These are phyloP conservation scores for Corylus americana DNA, from an alignment of 306 rosid species.

Conservation along the genomic window DNA sequence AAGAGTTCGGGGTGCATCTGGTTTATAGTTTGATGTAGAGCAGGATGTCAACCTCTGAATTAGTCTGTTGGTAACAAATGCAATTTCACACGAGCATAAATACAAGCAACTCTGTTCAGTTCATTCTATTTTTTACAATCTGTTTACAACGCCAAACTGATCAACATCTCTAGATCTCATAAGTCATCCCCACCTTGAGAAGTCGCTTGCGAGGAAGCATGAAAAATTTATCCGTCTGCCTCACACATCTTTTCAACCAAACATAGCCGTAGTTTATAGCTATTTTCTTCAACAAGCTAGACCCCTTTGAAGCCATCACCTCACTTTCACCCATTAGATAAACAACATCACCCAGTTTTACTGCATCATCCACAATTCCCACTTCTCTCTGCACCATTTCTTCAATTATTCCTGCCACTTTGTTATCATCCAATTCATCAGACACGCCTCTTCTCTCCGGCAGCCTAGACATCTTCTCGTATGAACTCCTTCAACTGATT, in stretches of 20 bases:
- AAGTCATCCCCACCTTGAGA: constrained; percentile 29
- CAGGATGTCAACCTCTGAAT: too few relatives aligned
- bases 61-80: too few relatives aligned
- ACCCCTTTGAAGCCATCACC: constrained; percentile 51
- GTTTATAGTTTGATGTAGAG: too few relatives aligned
- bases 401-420: background rate
- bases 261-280: constrained; percentile 58
- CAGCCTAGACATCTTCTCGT: background rate
- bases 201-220: constrained; percentile 62
- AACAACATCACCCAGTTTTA: constrained; percentile 44
- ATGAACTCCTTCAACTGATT: constrained; percentile 50
- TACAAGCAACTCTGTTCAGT: too few relatives aligned
- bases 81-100: too few relatives aligned
- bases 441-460: constrained; percentile 6
- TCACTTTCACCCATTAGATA: constrained; percentile 70
- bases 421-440: background rate
- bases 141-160: too few relatives aligned
- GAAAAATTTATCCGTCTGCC: constrained; percentile 52
- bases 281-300: constrained; percentile 33
- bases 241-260: constrained; percentile 52
- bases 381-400: constrained; percentile 26
- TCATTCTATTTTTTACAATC: too few relatives aligned
- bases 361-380: constrained; percentile 46
- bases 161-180: too few relatives aligned
- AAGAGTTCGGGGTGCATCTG: too few relatives aligned